Conservation (phyloP, 2,329 filamentous ascomycete genomes). For the Dothiorella sarmentorum region DNA sequence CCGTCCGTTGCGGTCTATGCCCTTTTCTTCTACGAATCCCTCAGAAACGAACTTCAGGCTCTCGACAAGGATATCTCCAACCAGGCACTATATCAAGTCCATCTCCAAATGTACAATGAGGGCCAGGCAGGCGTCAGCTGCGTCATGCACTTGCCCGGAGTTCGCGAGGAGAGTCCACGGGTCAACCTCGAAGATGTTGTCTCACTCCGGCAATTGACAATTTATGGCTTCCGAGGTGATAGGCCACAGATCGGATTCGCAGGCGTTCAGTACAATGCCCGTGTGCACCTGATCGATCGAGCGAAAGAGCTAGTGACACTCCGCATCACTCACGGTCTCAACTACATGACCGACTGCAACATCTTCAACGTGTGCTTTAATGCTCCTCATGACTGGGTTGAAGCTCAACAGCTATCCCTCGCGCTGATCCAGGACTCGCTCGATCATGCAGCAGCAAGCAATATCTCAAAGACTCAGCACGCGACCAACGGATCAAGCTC, state of each 20-base stretch:
- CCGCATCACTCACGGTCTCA: neutral
- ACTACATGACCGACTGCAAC: neutral
- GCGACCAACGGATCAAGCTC: neutral
- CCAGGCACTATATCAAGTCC: slow-evolving; percentile 24
- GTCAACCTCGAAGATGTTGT: slow-evolving; percentile 33
- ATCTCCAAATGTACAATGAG: slow-evolving; percentile 6
- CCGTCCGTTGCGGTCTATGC: slow-evolving; percentile 21
- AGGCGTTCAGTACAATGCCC: neutral
- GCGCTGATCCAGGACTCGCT: neutral
- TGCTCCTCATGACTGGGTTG: neutral
- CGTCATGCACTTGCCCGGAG: slow-evolving; percentile 27
- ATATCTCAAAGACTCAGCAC: neutral
- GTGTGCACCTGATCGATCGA: neutral
- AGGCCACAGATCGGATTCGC: neutral
- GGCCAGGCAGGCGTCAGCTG: neutral
- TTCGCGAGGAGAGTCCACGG: slow-evolving; percentile 31
- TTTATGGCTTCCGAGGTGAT: neutral
- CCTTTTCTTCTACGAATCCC: slow-evolving; percentile 19
- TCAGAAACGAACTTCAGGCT: slow-evolving; percentile 20
- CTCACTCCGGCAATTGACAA: slow-evolving; percentile 29
- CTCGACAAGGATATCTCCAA: slow-evolving; percentile 23
- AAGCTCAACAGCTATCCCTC: neutral
- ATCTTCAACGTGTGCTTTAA: slow-evolving; percentile 1
- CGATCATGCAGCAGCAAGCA: neutral
- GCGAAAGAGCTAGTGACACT: neutral